A percentile compares a stretch with the other conserved stretches of the same genome.
Evolutionary conservation across 768 basidiomycete genomes (phyloP).

Genomic region (Boletus reticuloceps): DNA sequence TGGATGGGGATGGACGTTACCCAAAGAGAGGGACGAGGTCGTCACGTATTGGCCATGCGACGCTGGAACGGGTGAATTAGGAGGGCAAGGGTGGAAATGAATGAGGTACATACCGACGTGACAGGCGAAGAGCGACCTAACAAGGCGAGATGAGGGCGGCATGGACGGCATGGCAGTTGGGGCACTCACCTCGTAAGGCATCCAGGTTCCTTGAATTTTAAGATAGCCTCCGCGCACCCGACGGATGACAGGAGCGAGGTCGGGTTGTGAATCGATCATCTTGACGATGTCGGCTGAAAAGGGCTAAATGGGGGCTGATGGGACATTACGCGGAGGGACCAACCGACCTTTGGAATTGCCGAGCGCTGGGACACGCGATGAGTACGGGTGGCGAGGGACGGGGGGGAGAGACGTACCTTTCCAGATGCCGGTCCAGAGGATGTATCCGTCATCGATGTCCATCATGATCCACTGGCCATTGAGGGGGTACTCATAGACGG

Average conservation of each 20-base stretch:
- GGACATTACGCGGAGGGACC: slow-evolving; percentile 6
- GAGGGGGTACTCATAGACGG: slow-evolving; percentile 87
- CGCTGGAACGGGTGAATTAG: slow-evolving; percentile 42
- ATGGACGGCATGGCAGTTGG: slow-evolving; percentile 10
- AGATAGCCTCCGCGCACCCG: slow-evolving; percentile 85
- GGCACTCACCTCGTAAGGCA: slow-evolving; percentile 76
- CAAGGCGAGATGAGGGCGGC: slow-evolving; percentile 22
- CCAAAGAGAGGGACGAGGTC: slow-evolving; percentile 88
- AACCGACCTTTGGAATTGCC: slow-evolving; percentile 82
- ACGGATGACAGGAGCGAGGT: slow-evolving; percentile 77
- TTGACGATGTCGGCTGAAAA: slow-evolving; percentile 82
- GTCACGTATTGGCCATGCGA: slow-evolving; percentile 85
- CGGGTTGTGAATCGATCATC: slow-evolving; percentile 90
- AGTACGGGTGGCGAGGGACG: background rate
- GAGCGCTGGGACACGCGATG: slow-evolving; percentile 49
- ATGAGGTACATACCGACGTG: slow-evolving; percentile 61
- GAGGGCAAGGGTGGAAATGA: slow-evolving; percentile 9
- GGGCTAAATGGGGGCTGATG: slow-evolving; percentile 22
- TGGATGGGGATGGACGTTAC: slow-evolving; percentile 38
- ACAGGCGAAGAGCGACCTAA: slow-evolving; percentile 75
- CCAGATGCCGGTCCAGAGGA: slow-evolving; percentile 93
- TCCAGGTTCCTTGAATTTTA: slow-evolving; percentile 93
- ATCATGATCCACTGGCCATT: slow-evolving; percentile 95
- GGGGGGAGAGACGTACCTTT: slow-evolving; percentile 55
- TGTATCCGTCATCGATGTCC: slow-evolving; percentile 91